A percentile compares a stretch with the other conserved stretches of the same genome.
Conservation (phyloP, 2,329 filamentous ascomycete species). For the Trematosphaeria pertusa region DNA sequence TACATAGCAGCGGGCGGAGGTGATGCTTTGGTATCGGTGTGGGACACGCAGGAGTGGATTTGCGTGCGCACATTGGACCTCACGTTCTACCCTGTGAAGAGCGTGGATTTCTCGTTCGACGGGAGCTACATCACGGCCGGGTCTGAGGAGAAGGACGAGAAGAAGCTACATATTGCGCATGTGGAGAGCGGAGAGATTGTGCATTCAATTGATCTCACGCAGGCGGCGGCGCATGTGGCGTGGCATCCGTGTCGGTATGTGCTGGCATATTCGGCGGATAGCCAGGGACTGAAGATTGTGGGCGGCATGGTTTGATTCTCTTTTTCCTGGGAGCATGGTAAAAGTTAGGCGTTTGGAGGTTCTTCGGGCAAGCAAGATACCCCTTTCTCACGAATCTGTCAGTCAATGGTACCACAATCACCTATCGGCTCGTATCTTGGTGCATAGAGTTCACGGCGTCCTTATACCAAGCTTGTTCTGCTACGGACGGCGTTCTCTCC, state of each 20-base stretch:
- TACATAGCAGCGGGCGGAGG: constrained; percentile 78
- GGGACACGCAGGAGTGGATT: constrained; percentile 80
- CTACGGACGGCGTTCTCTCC: too few relatives aligned
- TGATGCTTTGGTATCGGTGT: constrained; percentile 77
- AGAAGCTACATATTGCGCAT: constrained; percentile 73
- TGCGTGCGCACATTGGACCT: constrained; percentile 74
- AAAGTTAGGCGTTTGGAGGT: too few relatives aligned
- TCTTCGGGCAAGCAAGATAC: constrained; percentile 2
- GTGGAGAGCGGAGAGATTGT: constrained; percentile 77
- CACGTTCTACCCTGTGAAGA: constrained; percentile 73
- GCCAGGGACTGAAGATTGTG: constrained; percentile 70
- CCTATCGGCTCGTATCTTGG: background rate
- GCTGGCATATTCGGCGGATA: constrained; percentile 73
- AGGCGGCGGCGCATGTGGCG: constrained; percentile 70
- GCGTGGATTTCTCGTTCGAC: constrained; percentile 79
- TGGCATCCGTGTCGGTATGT: constrained; percentile 80
- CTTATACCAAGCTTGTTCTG: background rate
- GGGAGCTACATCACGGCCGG: constrained; percentile 77
- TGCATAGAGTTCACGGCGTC: background rate
- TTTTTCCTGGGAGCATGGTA: too few relatives aligned
- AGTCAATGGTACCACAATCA: background rate
- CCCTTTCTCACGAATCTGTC: too few relatives aligned
- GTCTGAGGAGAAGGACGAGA: constrained; percentile 76
- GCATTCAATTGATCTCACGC: constrained; percentile 72
- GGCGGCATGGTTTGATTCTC: constrained; percentile 57